Base-by-base conservation (phyloP, 176 grass and related monocot genomes). In the Thinopyrum elongatum region DNA sequence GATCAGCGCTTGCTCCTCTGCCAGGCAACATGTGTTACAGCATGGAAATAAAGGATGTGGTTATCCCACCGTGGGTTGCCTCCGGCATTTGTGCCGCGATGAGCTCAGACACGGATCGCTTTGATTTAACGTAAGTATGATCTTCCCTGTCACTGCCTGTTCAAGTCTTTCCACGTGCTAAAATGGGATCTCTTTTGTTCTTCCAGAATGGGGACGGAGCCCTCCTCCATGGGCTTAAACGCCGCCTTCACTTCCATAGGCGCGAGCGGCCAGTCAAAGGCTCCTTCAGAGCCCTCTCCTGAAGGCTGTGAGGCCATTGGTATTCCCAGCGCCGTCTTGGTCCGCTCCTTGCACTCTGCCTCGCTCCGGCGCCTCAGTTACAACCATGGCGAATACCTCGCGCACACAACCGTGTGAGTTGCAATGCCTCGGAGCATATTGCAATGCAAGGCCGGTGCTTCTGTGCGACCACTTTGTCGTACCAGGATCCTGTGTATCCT, bases 11-110 rank as follows among this genome's bases (percentile, higher is more conserved):
- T 63, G 80, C 81, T 38, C 77, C 83, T 51, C 71, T 79, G 4
- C 28, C 27, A 6, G 88, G 80, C 61, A 89, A 87, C 44, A 80
- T 92, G 44, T 98, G 93, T 76, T 95, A 94, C 84, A 94, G 90
- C 76, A 77, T 96, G 78, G 97, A 99, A 85, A 86, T 99, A 86
- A 96, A 89, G 55, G 94, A 94, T 46, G 57, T 46, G 1, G 53
- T 94, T n/a, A 58, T 99, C 61, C 94, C 94, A 0, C 94, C 94
- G 13, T 96, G 97, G 97, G 86, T 99, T 10, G 83, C 94, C 42
- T 90, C 85, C 14, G 90, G 92, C 35, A 58, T 99, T 53, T 96
- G 97, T 36, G 79, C 86, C 1, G 90, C 92, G 42, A 91, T 99
- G 94, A 90, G 88, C 36, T 71, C 63, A 1, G 90, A 94, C 17